Evolutionary conservation across 2,329 filamentous ascomycete species (phyloP).

Genomic region (Fusarium beomiforme): DNA sequence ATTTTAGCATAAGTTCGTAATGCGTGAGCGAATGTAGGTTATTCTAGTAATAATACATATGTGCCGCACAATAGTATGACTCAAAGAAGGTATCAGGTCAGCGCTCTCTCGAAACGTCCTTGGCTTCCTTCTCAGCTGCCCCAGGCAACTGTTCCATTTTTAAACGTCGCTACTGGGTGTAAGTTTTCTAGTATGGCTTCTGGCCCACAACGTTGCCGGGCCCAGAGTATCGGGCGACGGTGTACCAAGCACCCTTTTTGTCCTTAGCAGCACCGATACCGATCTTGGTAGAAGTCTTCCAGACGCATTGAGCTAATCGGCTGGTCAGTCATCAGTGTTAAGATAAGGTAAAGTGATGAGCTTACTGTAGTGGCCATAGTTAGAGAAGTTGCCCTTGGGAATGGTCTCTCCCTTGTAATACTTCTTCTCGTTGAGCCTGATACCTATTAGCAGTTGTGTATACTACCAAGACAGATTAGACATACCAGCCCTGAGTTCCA

Average conservation of each 20-base stretch:
- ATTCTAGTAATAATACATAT: slow-evolving; percentile 18
- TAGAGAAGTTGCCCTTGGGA: slow-evolving; percentile 35
- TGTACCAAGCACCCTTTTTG: slow-evolving; percentile 44
- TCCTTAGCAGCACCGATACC: slow-evolving; percentile 45
- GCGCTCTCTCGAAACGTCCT: background rate
- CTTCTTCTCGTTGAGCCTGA: slow-evolving; percentile 32
- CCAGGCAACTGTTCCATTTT: background rate
- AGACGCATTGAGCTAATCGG: slow-evolving; percentile 43
- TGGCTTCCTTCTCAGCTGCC: background rate
- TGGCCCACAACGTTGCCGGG: slow-evolving; percentile 47
- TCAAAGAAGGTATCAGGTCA: slow-evolving; percentile 26
- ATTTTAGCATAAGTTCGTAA: background rate
- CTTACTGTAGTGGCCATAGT: slow-evolving; percentile 46
- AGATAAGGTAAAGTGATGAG: rapidly evolving
- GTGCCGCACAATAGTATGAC: background rate
- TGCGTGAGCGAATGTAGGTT: slow-evolving; percentile 15
- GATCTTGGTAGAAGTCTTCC: slow-evolving; percentile 46
- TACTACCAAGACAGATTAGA: rapidly evolving
- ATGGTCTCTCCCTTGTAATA: slow-evolving; percentile 35
- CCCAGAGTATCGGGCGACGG: slow-evolving; percentile 48
- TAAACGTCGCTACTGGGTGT: rapidly evolving
- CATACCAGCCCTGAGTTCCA: slow-evolving; percentile 33
- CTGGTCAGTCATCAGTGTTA: background rate
- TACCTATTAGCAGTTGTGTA: rapidly evolving
- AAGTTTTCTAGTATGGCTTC: slow-evolving; percentile 39